A percentile compares a stretch with the other conserved stretches of the same genome.
These are phyloP conservation scores for Petunia secreta DNA, from an alignment of 257 asterid genomes.

Conservation along the genomic window DNA sequence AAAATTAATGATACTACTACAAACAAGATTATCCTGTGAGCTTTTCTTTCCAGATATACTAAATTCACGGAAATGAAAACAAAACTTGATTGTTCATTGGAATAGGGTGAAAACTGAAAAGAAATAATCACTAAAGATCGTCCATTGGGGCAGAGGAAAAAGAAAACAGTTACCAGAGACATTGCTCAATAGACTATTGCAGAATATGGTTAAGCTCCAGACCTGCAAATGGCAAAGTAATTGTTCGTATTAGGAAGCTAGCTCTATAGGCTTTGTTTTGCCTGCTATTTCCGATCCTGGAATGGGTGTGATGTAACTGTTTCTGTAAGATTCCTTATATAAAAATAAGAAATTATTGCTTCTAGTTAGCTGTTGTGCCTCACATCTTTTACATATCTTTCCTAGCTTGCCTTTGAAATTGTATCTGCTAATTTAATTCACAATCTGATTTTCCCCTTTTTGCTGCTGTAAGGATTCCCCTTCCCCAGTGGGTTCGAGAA, in stretches of 20 bases:
- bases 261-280: not conserved
- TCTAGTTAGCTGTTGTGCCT: not conserved
- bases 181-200: not conserved
- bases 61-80: not conserved
- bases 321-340: not conserved
- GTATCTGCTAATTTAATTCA: not conserved
- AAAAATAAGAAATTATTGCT: not conserved
- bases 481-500: constrained; percentile 79
- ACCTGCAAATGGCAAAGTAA: not conserved
- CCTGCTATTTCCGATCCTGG: not conserved
- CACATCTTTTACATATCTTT: too few species aligned
- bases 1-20: not conserved
- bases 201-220: not conserved
- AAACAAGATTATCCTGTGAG: not conserved
- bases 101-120: not conserved
- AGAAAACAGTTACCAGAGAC: too few species aligned
- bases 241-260: not conserved
- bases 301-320: not conserved
- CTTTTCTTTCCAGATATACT: not conserved
- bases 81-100: not conserved
- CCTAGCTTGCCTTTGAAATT: too few species aligned
- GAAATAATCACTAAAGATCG: not conserved
- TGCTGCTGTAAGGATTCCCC: constrained; percentile 66
- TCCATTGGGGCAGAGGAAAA: too few species aligned
- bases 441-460: not conserved